Percentiles rank a stretch among this genome's conserved stretches.
Conservation (phyloP, 345 rosid genomes). For the Populus euphratica region DNA sequence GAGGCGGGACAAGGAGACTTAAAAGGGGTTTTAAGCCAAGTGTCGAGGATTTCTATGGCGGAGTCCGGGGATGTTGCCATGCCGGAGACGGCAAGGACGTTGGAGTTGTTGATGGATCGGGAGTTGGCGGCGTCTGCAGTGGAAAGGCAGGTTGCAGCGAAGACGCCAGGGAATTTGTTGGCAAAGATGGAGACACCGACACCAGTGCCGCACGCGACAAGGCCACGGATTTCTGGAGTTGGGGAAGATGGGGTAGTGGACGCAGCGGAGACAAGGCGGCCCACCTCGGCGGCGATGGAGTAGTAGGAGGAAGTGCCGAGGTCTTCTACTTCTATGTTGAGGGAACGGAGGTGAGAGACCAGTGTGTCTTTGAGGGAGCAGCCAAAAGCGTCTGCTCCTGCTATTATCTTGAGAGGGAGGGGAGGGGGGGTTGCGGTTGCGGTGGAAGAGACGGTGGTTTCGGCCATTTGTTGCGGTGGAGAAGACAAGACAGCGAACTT, state of each 20-base stretch:
- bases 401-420: slow-evolving; percentile 42
- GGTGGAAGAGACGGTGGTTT: neutral
- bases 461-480: slow-evolving; percentile 18
- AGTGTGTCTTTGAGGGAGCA: slow-evolving; percentile 60
- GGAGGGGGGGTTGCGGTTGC: slow-evolving; percentile 12
- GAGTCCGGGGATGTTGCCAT: slow-evolving; percentile 47
- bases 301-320: slow-evolving; percentile 75
- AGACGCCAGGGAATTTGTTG: slow-evolving; percentile 82
- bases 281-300: slow-evolving; percentile 77
- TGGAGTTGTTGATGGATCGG: slow-evolving; percentile 74
- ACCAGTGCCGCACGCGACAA: slow-evolving; percentile 77
- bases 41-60: slow-evolving; percentile 58
- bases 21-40: slow-evolving; percentile 69
- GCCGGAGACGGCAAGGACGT: slow-evolving; percentile 80
- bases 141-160: slow-evolving; percentile 72
- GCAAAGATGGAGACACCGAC: slow-evolving; percentile 82
- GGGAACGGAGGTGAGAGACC: slow-evolving; percentile 64
- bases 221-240: slow-evolving; percentile 45
- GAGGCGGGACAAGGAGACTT: slow-evolving; percentile 83
- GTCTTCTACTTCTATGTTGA: slow-evolving; percentile 75
- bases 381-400: slow-evolving; percentile 75
- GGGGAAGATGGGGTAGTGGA: slow-evolving; percentile 19
- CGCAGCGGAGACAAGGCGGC: slow-evolving; percentile 64
- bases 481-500: no score
- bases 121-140: slow-evolving; percentile 60